These are phyloP conservation scores for Aspergillus fumigatus DNA, from an alignment of 2,329 filamentous ascomycete genomes.

Conservation along the genomic window DNA sequence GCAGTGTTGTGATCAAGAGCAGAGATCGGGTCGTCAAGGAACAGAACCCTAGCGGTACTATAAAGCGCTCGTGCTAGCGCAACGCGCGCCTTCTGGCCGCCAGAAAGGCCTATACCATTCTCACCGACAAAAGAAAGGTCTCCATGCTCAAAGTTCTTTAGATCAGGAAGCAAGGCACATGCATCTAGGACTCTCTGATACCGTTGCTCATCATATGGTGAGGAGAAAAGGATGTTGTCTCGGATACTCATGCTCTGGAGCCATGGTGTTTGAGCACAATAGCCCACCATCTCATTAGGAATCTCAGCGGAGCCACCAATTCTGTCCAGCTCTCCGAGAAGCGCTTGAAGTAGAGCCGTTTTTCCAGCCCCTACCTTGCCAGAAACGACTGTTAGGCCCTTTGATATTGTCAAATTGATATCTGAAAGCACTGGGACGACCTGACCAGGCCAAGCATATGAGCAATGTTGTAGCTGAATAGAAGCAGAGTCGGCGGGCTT, in stretches of 20 bases:
- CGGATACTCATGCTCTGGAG: conserved; percentile 66
- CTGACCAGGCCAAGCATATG: conserved; percentile 75
- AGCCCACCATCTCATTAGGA: conserved; percentile 56
- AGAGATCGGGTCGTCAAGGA: conserved; percentile 58
- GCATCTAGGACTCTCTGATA: conserved; percentile 66
- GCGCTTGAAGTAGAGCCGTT: conserved; percentile 55
- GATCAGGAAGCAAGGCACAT: conserved; percentile 58
- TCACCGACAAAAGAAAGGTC: conserved; percentile 60
- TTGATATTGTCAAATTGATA: conserved; percentile 51
- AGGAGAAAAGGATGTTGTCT: conserved; percentile 63
- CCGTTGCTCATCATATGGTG: conserved; percentile 62
- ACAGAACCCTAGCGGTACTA: conserved; percentile 49
- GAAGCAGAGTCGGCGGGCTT: conserved; percentile 24
- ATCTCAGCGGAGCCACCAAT: conserved; percentile 48
- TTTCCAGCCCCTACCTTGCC: conserved; percentile 64
- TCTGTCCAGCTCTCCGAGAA: conserved; percentile 57
- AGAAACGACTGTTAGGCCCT: conserved; percentile 56
- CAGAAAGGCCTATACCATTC: conserved; percentile 58
- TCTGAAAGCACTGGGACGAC: conserved; percentile 51
- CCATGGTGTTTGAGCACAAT: conserved; percentile 64
- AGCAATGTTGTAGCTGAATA: conserved; percentile 54
- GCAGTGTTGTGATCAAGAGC: conserved; percentile 62
- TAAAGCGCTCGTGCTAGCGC: conserved; percentile 59
- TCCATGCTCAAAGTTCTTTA: conserved; percentile 59
- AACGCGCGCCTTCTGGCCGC: conserved; percentile 58